Evolutionary conservation across 2,329 filamentous ascomycete species (phyloP).

Genomic region (Bipolaris bicolor): DNA sequence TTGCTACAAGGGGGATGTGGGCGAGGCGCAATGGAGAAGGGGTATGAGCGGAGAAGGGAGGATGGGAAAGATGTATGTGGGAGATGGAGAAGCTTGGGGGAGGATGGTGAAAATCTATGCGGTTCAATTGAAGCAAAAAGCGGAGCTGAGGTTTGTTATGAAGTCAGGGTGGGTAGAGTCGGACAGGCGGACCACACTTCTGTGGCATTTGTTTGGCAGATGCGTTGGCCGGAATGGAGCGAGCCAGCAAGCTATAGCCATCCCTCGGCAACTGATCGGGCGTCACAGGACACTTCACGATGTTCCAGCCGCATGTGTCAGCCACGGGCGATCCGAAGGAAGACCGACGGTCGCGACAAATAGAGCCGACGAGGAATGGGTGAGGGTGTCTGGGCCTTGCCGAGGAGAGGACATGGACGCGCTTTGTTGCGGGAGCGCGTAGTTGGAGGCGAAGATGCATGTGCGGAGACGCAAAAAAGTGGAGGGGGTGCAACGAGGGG

Average conservation of each 20-base stretch:
- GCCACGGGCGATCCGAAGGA: slow-evolving; percentile 14
- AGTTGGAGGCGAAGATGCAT: slow-evolving; percentile 24
- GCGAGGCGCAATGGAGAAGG: slow-evolving; percentile 1
- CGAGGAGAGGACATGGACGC: slow-evolving; percentile 16
- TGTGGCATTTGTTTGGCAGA: slow-evolving; percentile 40
- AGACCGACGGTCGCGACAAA: slow-evolving; percentile 10
- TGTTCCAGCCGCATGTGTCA: slow-evolving; percentile 16
- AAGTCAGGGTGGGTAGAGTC: slow-evolving; percentile 48
- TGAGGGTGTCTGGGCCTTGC: slow-evolving; percentile 8
- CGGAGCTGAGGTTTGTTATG: slow-evolving; percentile 30
- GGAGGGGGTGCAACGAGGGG: slow-evolving; percentile 30
- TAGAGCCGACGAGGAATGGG: not conserved
- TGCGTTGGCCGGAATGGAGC: slow-evolving; percentile 33
- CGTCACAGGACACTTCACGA: slow-evolving; percentile 37
- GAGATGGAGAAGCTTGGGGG: slow-evolving; percentile 11
- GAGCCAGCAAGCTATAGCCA: slow-evolving; percentile 19
- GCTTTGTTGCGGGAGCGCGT: slow-evolving; percentile 35
- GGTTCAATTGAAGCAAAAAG: slow-evolving; percentile 19
- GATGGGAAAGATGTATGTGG: slow-evolving; percentile 10
- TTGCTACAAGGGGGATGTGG: not conserved
- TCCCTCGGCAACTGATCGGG: slow-evolving; percentile 41
- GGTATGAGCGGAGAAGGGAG: slow-evolving; percentile 4
- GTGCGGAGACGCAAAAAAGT: slow-evolving; percentile 26
- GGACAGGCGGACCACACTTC: slow-evolving; percentile 44
- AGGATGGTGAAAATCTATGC: slow-evolving; percentile 16